Conservation (phyloP, 2,329 filamentous ascomycete species). For the Aspergillus novoparasiticus region DNA sequence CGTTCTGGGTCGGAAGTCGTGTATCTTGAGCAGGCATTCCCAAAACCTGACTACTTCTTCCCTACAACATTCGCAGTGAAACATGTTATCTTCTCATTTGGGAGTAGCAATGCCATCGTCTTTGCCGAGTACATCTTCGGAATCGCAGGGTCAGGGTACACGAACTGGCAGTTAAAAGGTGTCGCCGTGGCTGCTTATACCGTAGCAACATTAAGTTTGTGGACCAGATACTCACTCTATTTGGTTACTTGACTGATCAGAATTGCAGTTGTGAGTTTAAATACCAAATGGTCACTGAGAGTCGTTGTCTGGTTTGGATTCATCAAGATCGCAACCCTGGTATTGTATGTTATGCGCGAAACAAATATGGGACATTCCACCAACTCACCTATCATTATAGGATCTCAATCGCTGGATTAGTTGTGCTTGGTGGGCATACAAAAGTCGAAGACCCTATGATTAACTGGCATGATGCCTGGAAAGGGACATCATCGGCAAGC, state of each 20-base stretch:
- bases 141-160: not conserved
- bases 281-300: not conserved
- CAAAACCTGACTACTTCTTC: not conserved
- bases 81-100: not conserved
- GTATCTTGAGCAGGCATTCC: not conserved
- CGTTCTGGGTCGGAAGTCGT: conserved; percentile 1
- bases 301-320: conserved; percentile 3
- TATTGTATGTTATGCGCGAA: not conserved
- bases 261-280: not conserved
- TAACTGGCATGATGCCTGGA: conserved; percentile 1
- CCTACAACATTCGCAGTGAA: not conserved
- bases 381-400: not conserved
- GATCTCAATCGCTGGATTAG: not conserved
- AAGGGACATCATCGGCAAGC: not conserved
- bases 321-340: not conserved
- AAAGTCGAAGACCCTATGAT: not conserved
- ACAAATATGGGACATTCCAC: too few species aligned
- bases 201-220: not conserved
- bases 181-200: not conserved
- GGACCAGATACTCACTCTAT: too few species aligned
- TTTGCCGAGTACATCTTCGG: not conserved
- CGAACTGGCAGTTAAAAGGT: not conserved
- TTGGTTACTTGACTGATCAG: not conserved
- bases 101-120: conserved; percentile 2
- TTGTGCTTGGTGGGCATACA: not conserved